Conservation (phyloP, 1,284 basidiomycete species). For the Puccinia brachypodii region DNA sequence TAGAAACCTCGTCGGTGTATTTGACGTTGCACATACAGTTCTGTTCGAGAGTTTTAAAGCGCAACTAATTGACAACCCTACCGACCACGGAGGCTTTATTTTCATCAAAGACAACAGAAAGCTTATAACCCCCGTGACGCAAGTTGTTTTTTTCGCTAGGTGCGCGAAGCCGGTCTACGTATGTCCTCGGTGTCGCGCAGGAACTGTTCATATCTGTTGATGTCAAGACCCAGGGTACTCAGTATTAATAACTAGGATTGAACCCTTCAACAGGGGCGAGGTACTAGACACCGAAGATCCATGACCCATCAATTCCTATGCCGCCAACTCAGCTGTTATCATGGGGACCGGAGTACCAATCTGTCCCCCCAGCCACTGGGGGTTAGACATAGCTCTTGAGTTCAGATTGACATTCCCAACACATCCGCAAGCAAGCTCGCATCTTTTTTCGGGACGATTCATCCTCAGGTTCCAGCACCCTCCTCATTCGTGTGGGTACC, state of each 20-base stretch:
- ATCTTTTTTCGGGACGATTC: background rate
- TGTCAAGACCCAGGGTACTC: conserved; percentile 16
- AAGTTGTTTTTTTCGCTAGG: background rate
- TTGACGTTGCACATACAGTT: too few species aligned
- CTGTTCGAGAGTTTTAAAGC: background rate
- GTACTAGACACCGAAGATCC: background rate
- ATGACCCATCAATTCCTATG: background rate
- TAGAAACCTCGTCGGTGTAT: too few species aligned
- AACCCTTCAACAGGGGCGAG: conserved; percentile 3
- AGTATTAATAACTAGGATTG: background rate
- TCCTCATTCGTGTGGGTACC: conserved; percentile 1
- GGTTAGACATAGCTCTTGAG: background rate
- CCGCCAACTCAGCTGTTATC: background rate
- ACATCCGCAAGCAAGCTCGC: background rate
- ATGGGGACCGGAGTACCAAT: conserved; percentile 11
- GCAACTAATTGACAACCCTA: background rate
- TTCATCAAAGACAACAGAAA: background rate
- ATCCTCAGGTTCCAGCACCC: background rate
- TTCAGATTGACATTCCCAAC: background rate
- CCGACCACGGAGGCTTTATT: background rate
- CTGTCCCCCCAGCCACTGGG: background rate
- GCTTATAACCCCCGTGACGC: background rate
- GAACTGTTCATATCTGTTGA: background rate
- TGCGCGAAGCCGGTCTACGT: background rate
- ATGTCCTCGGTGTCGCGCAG: background rate